phyloP scores from a whole-genome alignment of 2,329 filamentous ascomycete species.

The Nectriaceae sp. region DNA sequence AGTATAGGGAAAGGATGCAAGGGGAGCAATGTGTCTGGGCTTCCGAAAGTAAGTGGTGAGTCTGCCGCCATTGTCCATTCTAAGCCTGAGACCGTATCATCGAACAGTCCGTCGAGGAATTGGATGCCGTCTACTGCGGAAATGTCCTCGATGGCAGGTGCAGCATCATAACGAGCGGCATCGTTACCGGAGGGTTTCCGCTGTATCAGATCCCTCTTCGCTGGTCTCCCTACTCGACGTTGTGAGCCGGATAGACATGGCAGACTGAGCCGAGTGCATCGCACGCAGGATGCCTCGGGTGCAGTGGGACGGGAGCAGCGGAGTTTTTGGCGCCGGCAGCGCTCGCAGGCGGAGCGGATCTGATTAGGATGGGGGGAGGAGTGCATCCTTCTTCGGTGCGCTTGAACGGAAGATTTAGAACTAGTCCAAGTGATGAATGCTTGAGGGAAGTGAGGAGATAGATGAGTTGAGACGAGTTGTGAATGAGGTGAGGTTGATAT shows the following conservation, averaged over 20 bases:
- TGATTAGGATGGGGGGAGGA: slow-evolving; percentile 32
- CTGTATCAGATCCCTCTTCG: slow-evolving; percentile 19
- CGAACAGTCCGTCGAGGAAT: slow-evolving; percentile 18
- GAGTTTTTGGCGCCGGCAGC: slow-evolving; percentile 35
- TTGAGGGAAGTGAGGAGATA: background rate
- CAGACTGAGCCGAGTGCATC: slow-evolving; percentile 31
- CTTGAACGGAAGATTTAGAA: background rate
- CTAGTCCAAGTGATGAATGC: background rate
- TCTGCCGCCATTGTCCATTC: slow-evolving; percentile 15
- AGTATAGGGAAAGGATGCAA: slow-evolving; percentile 10
- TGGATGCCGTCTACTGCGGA: slow-evolving; percentile 9
- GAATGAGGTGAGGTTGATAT: background rate
- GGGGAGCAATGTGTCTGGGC: slow-evolving; percentile 17
- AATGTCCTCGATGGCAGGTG: too few species aligned
- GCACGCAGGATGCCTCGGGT: slow-evolving; percentile 24
- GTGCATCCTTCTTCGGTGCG: slow-evolving; percentile 11
- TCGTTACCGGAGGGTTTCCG: slow-evolving; percentile 8
- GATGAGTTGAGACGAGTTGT: background rate
- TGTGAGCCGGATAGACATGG: slow-evolving; percentile 31
- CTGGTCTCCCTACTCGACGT: slow-evolving; percentile 34
- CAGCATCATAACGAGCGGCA: too few species aligned
- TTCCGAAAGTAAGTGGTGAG: slow-evolving; percentile 5
- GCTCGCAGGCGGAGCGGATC: slow-evolving; percentile 34
- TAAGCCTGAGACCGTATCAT: slow-evolving; percentile 6
- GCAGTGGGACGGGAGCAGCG: slow-evolving; percentile 30